Evolutionary conservation across 1,284 basidiomycete species (phyloP).

Genomic region (Papiliotrema nemorosa): DNA sequence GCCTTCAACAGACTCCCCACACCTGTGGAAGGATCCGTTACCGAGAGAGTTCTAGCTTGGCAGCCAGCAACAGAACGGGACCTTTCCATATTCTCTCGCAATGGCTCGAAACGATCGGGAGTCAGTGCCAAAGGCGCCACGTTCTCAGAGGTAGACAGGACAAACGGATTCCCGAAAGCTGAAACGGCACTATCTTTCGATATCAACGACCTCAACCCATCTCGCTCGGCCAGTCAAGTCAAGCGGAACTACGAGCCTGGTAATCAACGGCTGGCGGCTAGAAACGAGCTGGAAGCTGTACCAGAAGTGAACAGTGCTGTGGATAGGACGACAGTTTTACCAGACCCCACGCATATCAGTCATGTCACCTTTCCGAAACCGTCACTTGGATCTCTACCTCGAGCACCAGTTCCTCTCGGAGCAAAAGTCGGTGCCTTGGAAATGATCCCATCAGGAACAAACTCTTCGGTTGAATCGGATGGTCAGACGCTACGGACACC

Average conservation of each 20-base stretch:
- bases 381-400: conserved; percentile 13
- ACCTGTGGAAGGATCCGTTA: conserved; percentile 2
- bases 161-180: conserved; percentile 7
- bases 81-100: conserved; percentile 23
- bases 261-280: neutral
- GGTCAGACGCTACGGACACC: conserved; percentile 9
- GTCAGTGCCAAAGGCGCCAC: neutral
- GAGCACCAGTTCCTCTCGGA: conserved; percentile 1
- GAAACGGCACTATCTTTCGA: conserved; percentile 37
- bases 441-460: conserved; percentile 10
- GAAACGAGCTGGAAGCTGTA: conserved; percentile 1
- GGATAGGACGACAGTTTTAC: neutral
- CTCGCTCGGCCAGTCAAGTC: conserved; percentile 41
- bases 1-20: neutral
- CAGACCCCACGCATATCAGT: conserved; percentile 27
- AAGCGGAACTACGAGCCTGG: neutral
- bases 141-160: conserved; percentile 11
- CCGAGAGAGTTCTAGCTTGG: conserved; percentile 31
- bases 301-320: conserved; percentile 11
- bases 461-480: conserved; percentile 13
- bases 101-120: neutral
- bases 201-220: conserved; percentile 45
- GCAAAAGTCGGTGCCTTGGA: neutral
- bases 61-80: conserved; percentile 22
- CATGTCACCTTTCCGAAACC: conserved; percentile 39